Base-by-base conservation (phyloP, 2,329 filamentous ascomycete species). In the Pestalotiopsis sp. region DNA sequence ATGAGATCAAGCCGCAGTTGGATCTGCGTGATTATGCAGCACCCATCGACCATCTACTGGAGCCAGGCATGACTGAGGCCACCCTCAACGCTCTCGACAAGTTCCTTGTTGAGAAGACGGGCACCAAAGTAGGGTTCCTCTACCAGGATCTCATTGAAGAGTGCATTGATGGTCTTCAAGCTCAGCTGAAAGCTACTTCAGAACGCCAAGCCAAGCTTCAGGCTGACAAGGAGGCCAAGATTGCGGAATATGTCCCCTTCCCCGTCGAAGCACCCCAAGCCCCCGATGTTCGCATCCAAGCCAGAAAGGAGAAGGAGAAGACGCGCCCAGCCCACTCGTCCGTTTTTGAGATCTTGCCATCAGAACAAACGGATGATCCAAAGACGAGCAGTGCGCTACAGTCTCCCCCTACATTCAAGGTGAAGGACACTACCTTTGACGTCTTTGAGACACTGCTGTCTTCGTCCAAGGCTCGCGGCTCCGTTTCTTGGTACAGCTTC, bases 81-180 rank as follows among this genome's bases (percentile, higher is more conserved):
- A 81, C 83, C 2, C 72, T 86, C 4, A 73, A 74, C 2, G 69
- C 72, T 0, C 75, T 87, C 0, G 78, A 84, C 45, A 25, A 72
- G 11, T 82, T 82, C 61, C 68, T 86, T 3, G 45, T 76, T 1
- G 74, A 81, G 0, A 82, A 81, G 31, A 71, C 78, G 0, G 83
- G 83, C 2, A 76, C 78, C 0, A 82, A 77, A n/a, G 69, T 86
- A 14, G 81, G 79, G 1, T 79, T 79, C 57, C 72, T 86, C 0
- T 87, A 85, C 69, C 76, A 83, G 59, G 81, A 84, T 59, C 65
- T 84, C 6, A 72, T 85, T 2, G 75, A 83, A 0, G 78, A 82
- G 1, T 81, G 79, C 65, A 59, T 85, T 0, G 49, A 70, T 1
- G 73, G 77, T 4, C 69, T 86, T 0, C 67, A 81, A 20, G 69